These are phyloP conservation scores for Amesomyces nigricolor DNA, from an alignment of 2,329 filamentous ascomycete genomes.

Conservation along the genomic window DNA sequence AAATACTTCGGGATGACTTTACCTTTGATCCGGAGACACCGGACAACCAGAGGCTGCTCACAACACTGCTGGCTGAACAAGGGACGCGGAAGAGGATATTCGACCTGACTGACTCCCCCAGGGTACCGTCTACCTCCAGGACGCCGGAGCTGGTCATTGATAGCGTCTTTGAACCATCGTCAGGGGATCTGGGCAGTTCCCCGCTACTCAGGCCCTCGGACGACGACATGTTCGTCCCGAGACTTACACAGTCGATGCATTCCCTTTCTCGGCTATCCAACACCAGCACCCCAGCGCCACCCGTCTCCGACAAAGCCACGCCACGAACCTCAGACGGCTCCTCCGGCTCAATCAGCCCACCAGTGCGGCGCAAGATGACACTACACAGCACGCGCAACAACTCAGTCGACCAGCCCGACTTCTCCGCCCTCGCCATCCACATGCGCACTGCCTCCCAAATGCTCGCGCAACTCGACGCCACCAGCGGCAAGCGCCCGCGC, in stretches of 20 bases:
- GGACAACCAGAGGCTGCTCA: conserved; percentile 64
- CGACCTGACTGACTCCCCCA: conserved; percentile 64
- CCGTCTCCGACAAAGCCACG: conserved; percentile 55
- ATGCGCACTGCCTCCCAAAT: conserved; percentile 86
- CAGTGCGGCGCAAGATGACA: conserved; percentile 51
- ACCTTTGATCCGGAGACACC: conserved; percentile 70
- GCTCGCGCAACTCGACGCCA: conserved; percentile 76
- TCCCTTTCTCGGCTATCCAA: conserved; percentile 52
- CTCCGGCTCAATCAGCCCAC: conserved; percentile 63
- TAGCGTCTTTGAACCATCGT: conserved; percentile 78
- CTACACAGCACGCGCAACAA: conserved; percentile 50
- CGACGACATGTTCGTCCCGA: conserved; percentile 34
- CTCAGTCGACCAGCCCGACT: conserved; percentile 66
- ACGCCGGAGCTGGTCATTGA: conserved; percentile 48
- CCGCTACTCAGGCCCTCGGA: conserved; percentile 58
- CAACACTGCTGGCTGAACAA: conserved; percentile 52
- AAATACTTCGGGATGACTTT: conserved; percentile 76
- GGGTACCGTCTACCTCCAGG: conserved; percentile 38
- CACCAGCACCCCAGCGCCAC: conserved; percentile 55
- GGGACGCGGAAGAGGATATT: conserved; percentile 57
- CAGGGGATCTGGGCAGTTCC: conserved; percentile 70
- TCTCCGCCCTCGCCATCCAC: conserved; percentile 76
- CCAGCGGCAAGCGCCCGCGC: conserved; percentile 71
- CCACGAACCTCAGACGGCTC: conserved; percentile 65
- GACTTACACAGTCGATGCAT: conserved; percentile 29